Evolutionary conservation across 768 basidiomycete species (phyloP).

Genomic region (Boletus tylopilopsis): DNA sequence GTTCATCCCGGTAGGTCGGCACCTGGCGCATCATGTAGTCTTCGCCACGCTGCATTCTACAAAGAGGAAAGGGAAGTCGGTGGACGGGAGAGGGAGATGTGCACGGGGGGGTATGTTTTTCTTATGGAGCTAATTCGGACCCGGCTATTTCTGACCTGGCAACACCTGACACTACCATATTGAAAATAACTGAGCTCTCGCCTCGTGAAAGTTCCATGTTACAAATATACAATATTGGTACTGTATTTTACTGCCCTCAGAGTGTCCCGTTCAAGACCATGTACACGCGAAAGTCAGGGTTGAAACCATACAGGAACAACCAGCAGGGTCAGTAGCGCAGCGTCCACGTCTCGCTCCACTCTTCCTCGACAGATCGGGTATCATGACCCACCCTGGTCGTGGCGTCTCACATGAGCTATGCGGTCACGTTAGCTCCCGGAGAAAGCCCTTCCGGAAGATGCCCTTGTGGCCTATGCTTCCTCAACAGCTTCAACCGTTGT

Average conservation of each 20-base stretch:
- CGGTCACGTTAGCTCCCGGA: constrained; percentile 23
- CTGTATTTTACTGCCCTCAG: background rate
- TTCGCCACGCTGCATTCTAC: constrained; percentile 23
- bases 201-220: background rate
- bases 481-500: constrained; percentile 39
- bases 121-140: constrained; percentile 2
- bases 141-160: too few relatives aligned
- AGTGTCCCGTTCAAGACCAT: constrained; percentile 1
- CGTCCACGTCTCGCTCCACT: constrained; percentile 8
- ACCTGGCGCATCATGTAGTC: constrained; percentile 29
- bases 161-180: too few relatives aligned
- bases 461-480: constrained; percentile 49
- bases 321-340: constrained; percentile 10
- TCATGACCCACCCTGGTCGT: constrained; percentile 2
- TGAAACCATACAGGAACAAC: constrained; percentile 9
- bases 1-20: constrained; percentile 19
- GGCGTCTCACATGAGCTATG: constrained; percentile 12
- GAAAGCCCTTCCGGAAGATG: constrained; percentile 20
- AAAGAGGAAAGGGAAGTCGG: background rate
- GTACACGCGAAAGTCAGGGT: background rate
- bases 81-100: too few relatives aligned
- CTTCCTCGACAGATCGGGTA: constrained; percentile 17
- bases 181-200: too few relatives aligned
- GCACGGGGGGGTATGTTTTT: too few relatives aligned
- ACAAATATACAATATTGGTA: constrained; percentile 7